Percentiles rank a stretch among this genome's conserved stretches.
Evolutionary conservation across 345 rosid species (phyloP).

Genomic region (Acer saccharum): DNA sequence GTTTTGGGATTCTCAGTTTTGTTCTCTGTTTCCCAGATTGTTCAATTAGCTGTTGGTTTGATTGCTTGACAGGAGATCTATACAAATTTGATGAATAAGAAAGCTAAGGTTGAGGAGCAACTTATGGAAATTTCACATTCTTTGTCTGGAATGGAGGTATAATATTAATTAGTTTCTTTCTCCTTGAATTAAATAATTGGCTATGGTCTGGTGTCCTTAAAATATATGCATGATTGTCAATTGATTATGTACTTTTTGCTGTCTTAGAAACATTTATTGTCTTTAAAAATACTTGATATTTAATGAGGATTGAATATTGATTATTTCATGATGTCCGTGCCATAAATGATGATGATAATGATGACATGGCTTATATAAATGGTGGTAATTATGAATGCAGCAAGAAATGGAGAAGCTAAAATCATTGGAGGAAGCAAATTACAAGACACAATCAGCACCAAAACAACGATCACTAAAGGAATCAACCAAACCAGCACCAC

Average conservation of each 20-base stretch:
- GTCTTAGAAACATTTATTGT: background rate
- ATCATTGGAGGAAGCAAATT: conserved; percentile 34
- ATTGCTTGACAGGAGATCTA: conserved; percentile 54
- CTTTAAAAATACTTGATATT: background rate
- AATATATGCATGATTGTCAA: background rate
- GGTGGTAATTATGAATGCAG: conserved; percentile 38
- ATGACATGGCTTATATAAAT: background rate
- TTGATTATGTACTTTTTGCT: background rate
- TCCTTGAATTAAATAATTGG: background rate
- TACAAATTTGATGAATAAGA: conserved; percentile 54
- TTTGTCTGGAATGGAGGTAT: conserved; percentile 58
- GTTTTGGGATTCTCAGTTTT: background rate
- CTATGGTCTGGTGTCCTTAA: background rate
- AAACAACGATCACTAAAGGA: conserved; percentile 15
- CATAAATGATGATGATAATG: background rate
- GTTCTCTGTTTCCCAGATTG: background rate
- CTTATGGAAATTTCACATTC: conserved; percentile 50
- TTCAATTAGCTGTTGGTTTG: conserved; percentile 4
- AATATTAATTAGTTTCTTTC: conserved; percentile 5
- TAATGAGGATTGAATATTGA: background rate
- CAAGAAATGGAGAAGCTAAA: conserved; percentile 50
- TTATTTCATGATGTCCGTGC: background rate
- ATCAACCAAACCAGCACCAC: conserved; percentile 16
- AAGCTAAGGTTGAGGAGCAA: conserved; percentile 57
- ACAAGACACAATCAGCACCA: conserved; percentile 24